A percentile compares a stretch with the other conserved stretches of the same genome.
phyloP scores from a whole-genome alignment of 495 filamentous ascomycete species.

The Letharia lupina region DNA sequence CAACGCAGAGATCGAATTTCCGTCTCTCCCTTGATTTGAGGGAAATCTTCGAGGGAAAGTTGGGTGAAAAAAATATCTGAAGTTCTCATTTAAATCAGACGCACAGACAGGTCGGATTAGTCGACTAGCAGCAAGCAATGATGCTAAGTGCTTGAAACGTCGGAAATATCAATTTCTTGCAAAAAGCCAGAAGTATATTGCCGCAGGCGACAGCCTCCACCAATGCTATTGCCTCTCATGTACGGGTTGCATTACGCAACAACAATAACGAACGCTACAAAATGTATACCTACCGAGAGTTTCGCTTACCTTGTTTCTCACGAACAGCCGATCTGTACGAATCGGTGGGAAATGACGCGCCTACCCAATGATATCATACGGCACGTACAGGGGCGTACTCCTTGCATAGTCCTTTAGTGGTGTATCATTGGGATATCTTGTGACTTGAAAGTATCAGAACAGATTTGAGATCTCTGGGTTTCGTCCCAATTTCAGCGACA shows the following conservation, averaged over 20 bases:
- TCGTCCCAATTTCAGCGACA: neutral
- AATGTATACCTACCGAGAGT: neutral
- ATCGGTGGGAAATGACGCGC: too few relatives aligned
- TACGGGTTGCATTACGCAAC: neutral
- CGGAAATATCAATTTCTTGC: neutral
- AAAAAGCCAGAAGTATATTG: neutral
- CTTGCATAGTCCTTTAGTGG: neutral
- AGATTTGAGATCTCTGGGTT: neutral
- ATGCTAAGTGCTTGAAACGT: slow-evolving; percentile 1
- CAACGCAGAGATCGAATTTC: neutral
- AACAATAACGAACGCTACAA: neutral
- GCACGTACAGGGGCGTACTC: neutral
- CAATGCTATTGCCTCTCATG: neutral
- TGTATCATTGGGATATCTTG: neutral
- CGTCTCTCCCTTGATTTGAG: neutral
- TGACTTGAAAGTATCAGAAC: neutral
- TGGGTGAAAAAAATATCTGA: neutral
- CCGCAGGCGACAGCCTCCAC: slow-evolving; percentile 10
- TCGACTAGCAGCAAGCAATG: neutral
- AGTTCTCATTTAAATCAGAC: neutral
- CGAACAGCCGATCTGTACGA: neutral
- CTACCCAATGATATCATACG: neutral
- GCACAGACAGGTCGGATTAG: slow-evolving; percentile 1
- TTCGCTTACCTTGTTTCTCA: neutral
- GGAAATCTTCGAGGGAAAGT: neutral